These are phyloP conservation scores for Phaeodactylum tricornutum DNA, from an alignment of 108 stramenopile species.

Conservation along the genomic window DNA sequence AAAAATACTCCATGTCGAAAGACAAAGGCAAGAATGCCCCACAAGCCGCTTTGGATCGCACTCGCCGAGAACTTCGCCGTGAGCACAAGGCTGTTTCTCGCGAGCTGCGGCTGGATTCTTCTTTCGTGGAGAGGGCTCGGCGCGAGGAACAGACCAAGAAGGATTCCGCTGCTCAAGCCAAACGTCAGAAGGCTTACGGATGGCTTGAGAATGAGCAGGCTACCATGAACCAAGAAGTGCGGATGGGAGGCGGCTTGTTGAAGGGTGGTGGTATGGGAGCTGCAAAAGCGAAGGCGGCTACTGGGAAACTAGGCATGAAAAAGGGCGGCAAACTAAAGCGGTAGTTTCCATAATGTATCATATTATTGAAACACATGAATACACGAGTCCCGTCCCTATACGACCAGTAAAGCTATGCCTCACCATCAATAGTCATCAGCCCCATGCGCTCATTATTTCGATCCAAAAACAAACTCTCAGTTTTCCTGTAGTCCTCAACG, in stretches of 20 bases:
- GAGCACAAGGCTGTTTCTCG: slow-evolving; percentile 92
- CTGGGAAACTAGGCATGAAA: slow-evolving; percentile 79
- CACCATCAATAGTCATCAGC: neutral
- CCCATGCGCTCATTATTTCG: slow-evolving; percentile 26
- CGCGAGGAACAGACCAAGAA: slow-evolving; percentile 49
- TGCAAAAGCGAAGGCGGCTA: slow-evolving; percentile 58
- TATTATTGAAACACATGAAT: no score
- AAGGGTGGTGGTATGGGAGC: slow-evolving; percentile 79
- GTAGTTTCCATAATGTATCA: no score
- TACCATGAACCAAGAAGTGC: slow-evolving; percentile 86
- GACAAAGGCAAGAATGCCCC: slow-evolving; percentile 82
- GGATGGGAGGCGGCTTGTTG: slow-evolving; percentile 70
- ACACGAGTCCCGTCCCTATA: no score
- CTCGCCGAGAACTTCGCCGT: slow-evolving; percentile 88
- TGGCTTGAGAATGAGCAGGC: slow-evolving; percentile 89
- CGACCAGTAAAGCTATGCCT: no score
- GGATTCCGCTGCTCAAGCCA: slow-evolving; percentile 51
- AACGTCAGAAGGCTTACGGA: slow-evolving; percentile 79
- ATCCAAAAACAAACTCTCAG: slow-evolving; percentile 21
- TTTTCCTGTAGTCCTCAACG: slow-evolving; percentile 25
- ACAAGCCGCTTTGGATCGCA: slow-evolving; percentile 76
- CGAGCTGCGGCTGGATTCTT: slow-evolving; percentile 80
- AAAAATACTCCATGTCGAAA: slow-evolving; percentile 77
- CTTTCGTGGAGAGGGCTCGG: slow-evolving; percentile 74
- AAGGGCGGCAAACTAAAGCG: slow-evolving; percentile 89